Conservation (phyloP, 495 filamentous ascomycete genomes). For the Talaromyces trachyspermus region DNA sequence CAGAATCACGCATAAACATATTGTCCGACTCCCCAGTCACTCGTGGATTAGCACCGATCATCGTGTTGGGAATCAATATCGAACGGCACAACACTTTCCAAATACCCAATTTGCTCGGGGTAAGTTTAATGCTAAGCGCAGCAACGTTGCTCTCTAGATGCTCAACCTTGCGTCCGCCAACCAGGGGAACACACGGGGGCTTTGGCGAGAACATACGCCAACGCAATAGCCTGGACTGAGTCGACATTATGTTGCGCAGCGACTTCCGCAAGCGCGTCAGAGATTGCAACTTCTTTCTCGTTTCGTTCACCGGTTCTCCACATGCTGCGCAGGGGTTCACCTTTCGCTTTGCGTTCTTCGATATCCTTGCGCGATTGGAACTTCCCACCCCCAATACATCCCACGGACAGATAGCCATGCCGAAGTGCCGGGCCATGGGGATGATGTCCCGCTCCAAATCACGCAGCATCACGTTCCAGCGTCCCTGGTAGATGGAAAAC, state of each 20-base stretch:
- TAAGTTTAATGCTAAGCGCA: constrained; percentile 46
- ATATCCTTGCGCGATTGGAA: constrained; percentile 38
- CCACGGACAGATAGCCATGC: constrained; percentile 56
- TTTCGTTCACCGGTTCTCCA: constrained; percentile 15
- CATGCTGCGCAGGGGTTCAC: constrained; percentile 23
- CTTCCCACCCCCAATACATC: constrained; percentile 42
- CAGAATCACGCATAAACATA: constrained; percentile 22
- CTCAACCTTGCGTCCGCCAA: constrained; percentile 59
- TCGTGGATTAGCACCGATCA: constrained; percentile 33
- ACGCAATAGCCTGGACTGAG: constrained; percentile 49
- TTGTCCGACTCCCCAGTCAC: constrained; percentile 18
- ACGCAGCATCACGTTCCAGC: constrained; percentile 47
- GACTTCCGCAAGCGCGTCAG: constrained; percentile 42
- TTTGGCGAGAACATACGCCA: constrained; percentile 71
- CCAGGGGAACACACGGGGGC: constrained; percentile 68
- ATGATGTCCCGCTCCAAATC: constrained; percentile 53
- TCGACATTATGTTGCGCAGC: constrained; percentile 40
- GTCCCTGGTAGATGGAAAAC: constrained; percentile 60
- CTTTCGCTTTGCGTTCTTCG: constrained; percentile 22
- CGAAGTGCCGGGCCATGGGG: constrained; percentile 46
- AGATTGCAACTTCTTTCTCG: constrained; percentile 35
- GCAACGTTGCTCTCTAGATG: constrained; percentile 59
- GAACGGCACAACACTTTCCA: constrained; percentile 44
- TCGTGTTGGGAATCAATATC: constrained; percentile 45
- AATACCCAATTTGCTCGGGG: constrained; percentile 47